These are phyloP conservation scores for Hortiboletus flavorubellus DNA, from an alignment of 768 basidiomycete genomes.

Conservation along the genomic window DNA sequence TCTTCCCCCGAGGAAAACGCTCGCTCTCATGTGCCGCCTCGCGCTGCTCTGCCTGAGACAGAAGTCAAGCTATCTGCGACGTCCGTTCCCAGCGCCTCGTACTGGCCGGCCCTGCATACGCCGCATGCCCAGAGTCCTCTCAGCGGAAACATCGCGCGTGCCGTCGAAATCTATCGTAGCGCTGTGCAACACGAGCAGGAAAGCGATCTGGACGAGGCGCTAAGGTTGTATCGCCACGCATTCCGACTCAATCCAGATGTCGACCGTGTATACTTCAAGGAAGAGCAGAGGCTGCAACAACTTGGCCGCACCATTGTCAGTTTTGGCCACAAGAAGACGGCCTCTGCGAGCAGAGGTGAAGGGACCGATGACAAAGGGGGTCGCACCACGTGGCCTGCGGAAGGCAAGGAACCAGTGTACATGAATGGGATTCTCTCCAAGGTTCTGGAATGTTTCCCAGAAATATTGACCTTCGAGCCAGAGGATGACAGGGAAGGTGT, in stretches of 20 bases:
- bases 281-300: slow-evolving; percentile 40
- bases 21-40: slow-evolving; percentile 1
- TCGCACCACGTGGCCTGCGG: slow-evolving; percentile 67
- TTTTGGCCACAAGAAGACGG: slow-evolving; percentile 68
- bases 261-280: slow-evolving; percentile 62
- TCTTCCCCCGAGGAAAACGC: slow-evolving; percentile 9
- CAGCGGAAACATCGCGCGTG: slow-evolving; percentile 40
- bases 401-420: slow-evolving; percentile 6
- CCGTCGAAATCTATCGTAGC: slow-evolving; percentile 62
- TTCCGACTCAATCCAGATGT: slow-evolving; percentile 77
- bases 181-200: slow-evolving; percentile 74
- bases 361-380: slow-evolving; percentile 62
- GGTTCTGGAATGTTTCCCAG: slow-evolving; percentile 49
- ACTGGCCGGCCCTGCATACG: slow-evolving; percentile 11
- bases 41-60: neutral
- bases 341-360: slow-evolving; percentile 69
- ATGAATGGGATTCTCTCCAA: slow-evolving; percentile 43
- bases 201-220: slow-evolving; percentile 72
- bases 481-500: slow-evolving; percentile 62
- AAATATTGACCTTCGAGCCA: slow-evolving; percentile 55
- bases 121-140: slow-evolving; percentile 29
- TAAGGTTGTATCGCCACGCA: slow-evolving; percentile 72
- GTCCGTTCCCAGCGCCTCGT: slow-evolving; percentile 15
- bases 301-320: neutral
- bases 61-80: slow-evolving; percentile 8